Evolutionary conservation across 345 rosid genomes (phyloP).

Genomic region (Streptanthus diversifolius): DNA sequence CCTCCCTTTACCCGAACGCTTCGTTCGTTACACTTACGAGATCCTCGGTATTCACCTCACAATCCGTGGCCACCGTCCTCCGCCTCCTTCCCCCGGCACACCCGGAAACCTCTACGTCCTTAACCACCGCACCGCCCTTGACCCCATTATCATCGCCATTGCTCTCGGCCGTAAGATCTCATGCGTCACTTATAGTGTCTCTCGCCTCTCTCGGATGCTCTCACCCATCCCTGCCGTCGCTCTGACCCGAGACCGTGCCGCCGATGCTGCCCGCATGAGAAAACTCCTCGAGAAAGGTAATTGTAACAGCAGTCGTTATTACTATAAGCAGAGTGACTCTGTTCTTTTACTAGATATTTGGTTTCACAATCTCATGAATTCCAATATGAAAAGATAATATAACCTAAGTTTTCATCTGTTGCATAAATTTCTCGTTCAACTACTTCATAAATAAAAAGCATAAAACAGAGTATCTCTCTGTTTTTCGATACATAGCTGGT

Average conservation of each 20-base stretch:
- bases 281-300: constrained; percentile 49
- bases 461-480: not conserved
- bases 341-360: not conserved
- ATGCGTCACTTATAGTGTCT: constrained; percentile 92
- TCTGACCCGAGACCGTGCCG: constrained; percentile 82
- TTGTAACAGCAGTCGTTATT: not conserved
- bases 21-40: constrained; percentile 90
- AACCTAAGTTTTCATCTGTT: not conserved
- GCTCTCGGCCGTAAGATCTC: constrained; percentile 94
- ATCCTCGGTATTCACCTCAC: constrained; percentile 88
- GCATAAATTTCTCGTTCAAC: too few relatives aligned
- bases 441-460: not conserved
- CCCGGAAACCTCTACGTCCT: constrained; percentile 89
- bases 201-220: constrained; percentile 74
- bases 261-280: constrained; percentile 77
- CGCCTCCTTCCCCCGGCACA: constrained; percentile 67
- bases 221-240: constrained; percentile 98
- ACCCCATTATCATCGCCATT: constrained; percentile 83
- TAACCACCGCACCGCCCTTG: constrained; percentile 95
- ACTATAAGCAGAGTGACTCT: not conserved
- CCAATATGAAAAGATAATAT: not conserved
- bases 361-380: not conserved
- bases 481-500: not conserved
- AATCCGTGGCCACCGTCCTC: constrained; percentile 77
- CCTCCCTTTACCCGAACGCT: constrained; percentile 83